Base-by-base conservation (phyloP, 2,329 filamentous ascomycete species). In the Alternaria solani region DNA sequence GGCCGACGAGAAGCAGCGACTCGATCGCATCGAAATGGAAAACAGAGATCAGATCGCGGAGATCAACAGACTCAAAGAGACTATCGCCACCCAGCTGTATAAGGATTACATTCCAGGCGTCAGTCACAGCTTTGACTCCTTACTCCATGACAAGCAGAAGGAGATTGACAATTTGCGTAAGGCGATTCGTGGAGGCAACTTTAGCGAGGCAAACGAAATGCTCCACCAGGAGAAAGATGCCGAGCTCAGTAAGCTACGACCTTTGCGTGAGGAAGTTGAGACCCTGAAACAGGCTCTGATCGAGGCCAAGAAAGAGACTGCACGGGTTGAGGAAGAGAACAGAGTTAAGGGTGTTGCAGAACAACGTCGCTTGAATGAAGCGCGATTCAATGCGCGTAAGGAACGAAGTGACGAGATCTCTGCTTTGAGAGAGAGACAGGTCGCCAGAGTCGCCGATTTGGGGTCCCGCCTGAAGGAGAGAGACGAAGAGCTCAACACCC, bases 301-400 rank as follows among this genome's bases (percentile, higher is more conserved):
- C 26, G 34, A 41, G 28, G 55, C 49, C n/a, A 34, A 18, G 4
- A 25, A 54, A n/a, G 30, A 42, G 4, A 47, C 30, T 42, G 42
- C 23, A 25, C 25, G 7, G 11, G 30, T 54, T 8, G 8, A 58
- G 26, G 41, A 47, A 36, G 30, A 47, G 34, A 54, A 54, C 42
- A 58, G 41, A 36, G 36, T 30, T 2, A 42, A 58, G 7, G 34
- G 49, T 34, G 26, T 57, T 38, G 48, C 48, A 2, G 55, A 57
- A 11, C 20, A 51, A 53, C 30, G 41, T 14, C 25, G 48, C 7
- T 53, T 39, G 55, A 53, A 32, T 6, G 12, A 30, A 11, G 41
- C 43, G 32, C 51, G 43, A 3, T 7, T 39, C 25, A 26, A 6
- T 16, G 30, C 53, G 9, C 16, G n/a, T 30, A 23, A 18, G 14